Base-by-base conservation (phyloP, 768 basidiomycete genomes). In the Amanita rimosa region DNA sequence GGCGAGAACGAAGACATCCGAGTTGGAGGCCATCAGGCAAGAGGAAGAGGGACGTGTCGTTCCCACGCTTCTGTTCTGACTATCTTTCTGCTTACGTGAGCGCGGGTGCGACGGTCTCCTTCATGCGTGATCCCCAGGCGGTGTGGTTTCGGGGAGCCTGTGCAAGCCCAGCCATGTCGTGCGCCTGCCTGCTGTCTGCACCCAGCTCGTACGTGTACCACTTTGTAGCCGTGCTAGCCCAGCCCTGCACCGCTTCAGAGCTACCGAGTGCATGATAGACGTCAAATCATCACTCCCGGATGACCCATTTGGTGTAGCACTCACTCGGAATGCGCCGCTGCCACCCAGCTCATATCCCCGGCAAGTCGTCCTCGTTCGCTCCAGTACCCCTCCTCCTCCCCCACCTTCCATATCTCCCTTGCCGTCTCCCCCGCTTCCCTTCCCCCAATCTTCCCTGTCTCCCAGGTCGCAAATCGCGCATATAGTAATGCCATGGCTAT, bases 1-100 rank as follows among this genome's bases (percentile, higher is more conserved):
- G 37, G 74, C 69, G 52, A 94, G 75, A 52, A 93, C 73, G 57
- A 79, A 59, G 39, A 84, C 66, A 65, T 94, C 90, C 40, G 86
- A 83, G 34, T 81, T 73, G 13, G 81, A 61, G 54, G 76, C 71
- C 80, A 85, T 82, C 51, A 17, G 62, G 56, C 51, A 61, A 53
- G 44, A 36, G 22, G 21, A 48, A 44, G 35, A 29, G 49, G 37
- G 42, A 53, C 52, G 52, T 53, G 57, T 50, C 61, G 43, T n/a
- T 44, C 43, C 10, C 43, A 44, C 43, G 43, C 14, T 29, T 1
- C 34, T 24, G 14, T 27, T 9, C 27, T 9, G 27, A 2, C 27
- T 27, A 27, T 27, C 8, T 27, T 27, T 27, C 9, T 27, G 31
- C 31, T 31, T 31, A 31, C 19, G 19, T 38, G 36, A 38, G 36